Percentiles rank a stretch among this genome's conserved stretches.
phyloP scores from a whole-genome alignment of 2,329 filamentous ascomycete genomes.

The Alternaria novae-zelandiae region DNA sequence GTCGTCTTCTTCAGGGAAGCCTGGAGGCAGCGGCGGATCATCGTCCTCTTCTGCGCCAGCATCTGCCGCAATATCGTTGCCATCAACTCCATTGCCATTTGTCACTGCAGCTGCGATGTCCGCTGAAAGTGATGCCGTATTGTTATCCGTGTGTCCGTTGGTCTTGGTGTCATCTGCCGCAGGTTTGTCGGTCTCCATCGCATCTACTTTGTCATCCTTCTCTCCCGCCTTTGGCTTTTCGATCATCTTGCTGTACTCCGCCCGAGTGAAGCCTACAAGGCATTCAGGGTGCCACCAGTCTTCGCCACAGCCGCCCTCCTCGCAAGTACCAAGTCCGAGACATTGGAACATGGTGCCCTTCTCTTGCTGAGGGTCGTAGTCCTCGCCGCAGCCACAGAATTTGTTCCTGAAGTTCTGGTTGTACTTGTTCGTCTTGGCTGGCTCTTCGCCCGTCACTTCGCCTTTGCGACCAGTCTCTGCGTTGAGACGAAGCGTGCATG shows the following conservation, averaged over 20 bases:
- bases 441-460: constrained; percentile 75
- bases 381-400: constrained; percentile 88
- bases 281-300: constrained; percentile 99
- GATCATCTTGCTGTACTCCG: constrained; percentile 66
- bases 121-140: constrained; percentile 17
- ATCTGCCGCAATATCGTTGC: constrained; percentile 50
- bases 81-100: constrained; percentile 33
- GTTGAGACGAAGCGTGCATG: constrained; percentile 79
- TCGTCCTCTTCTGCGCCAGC: constrained; percentile 63
- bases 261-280: constrained; percentile 77
- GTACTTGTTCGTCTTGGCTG: constrained; percentile 79
- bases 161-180: neutral
- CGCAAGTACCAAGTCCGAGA: constrained; percentile 77
- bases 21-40: constrained; percentile 74
- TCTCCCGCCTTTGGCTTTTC: constrained; percentile 31
- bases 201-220: constrained; percentile 11
- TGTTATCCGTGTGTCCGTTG: constrained; percentile 14
- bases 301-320: constrained; percentile 89
- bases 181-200: constrained; percentile 16
- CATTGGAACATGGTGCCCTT: constrained; percentile 99
- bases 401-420: constrained; percentile 94
- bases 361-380: constrained; percentile 87
- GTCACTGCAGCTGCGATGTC: constrained; percentile 26
- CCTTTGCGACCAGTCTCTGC: constrained; percentile 76
- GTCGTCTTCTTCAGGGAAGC: constrained; percentile 86